These are phyloP conservation scores for Talaromyces borbonicus DNA, from an alignment of 495 filamentous ascomycete species.

Conservation along the genomic window DNA sequence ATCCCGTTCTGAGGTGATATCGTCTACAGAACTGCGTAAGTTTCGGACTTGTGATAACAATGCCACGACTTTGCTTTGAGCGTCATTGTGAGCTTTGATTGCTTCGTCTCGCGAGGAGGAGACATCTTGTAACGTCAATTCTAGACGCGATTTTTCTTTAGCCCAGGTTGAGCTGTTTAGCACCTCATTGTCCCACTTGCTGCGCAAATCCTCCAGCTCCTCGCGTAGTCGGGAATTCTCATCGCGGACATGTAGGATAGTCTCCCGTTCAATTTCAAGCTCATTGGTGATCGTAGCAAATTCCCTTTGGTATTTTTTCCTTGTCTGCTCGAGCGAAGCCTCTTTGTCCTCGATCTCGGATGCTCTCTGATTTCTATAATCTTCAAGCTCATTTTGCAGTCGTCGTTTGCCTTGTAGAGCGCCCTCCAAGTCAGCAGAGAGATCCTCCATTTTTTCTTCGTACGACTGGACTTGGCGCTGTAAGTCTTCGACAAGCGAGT, in stretches of 20 bases:
- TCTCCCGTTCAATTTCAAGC: slow-evolving; percentile 87
- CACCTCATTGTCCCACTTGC: slow-evolving; percentile 98
- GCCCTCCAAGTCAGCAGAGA: slow-evolving; percentile 78
- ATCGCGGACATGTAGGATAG: slow-evolving; percentile 55
- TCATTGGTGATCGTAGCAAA: slow-evolving; percentile 83
- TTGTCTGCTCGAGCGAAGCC: slow-evolving; percentile 89
- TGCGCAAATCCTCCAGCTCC: slow-evolving; percentile 87
- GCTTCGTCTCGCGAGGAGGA: slow-evolving; percentile 87
- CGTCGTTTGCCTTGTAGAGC: slow-evolving; percentile 88
- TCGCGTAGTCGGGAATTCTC: slow-evolving; percentile 74
- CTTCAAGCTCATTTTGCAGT: slow-evolving; percentile 94
- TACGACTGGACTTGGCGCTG: slow-evolving; percentile 80
- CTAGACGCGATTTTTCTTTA: slow-evolving; percentile 90
- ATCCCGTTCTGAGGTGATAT: slow-evolving; percentile 78
- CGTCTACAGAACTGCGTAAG: slow-evolving; percentile 76
- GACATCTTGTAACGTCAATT: slow-evolving; percentile 83
- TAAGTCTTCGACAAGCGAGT: slow-evolving; percentile 78
- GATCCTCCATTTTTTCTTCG: slow-evolving; percentile 85
- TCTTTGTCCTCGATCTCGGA: slow-evolving; percentile 98
- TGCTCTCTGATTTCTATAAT: slow-evolving; percentile 88
- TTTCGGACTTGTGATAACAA: slow-evolving; percentile 85
- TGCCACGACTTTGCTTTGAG: slow-evolving; percentile 81
- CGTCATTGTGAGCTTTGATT: slow-evolving; percentile 85
- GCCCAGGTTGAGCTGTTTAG: slow-evolving; percentile 97
- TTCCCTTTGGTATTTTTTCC: slow-evolving; percentile 94